These are phyloP conservation scores for Ramicandelaber brevisporus DNA, from an alignment of 192 early-diverging fungal species.

Conservation along the genomic window DNA sequence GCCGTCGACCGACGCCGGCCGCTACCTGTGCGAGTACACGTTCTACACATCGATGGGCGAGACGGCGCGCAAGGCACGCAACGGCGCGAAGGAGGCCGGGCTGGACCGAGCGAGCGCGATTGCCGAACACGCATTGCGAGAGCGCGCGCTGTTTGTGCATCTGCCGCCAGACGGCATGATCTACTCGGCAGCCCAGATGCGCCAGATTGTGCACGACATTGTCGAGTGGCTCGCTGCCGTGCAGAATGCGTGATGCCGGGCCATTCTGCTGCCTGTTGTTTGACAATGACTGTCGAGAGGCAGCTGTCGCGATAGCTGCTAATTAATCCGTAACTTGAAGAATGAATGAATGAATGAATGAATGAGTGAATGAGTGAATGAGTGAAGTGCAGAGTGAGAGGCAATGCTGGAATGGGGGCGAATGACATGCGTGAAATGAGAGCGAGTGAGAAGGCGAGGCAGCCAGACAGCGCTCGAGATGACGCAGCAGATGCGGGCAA, in stretches of 20 bases:
- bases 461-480: not conserved
- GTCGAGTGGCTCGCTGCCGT: slow-evolving; percentile 4
- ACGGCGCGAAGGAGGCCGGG: slow-evolving; percentile 1
- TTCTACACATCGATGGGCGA: slow-evolving; percentile 23
- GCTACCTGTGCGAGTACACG: slow-evolving; percentile 30
- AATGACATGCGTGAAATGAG: no score
- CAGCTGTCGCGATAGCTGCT: no score
- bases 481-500: slow-evolving; percentile 1
- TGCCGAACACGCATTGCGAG: not conserved
- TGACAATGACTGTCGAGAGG: no score
- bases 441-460: not conserved
- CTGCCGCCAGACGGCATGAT: slow-evolving; percentile 13
- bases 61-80: slow-evolving; percentile 3
- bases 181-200: slow-evolving; percentile 9
- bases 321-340: not conserved
- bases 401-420: not conserved
- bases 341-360: slow-evolving; percentile 1
- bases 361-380: not conserved
- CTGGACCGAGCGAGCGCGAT: slow-evolving; percentile 1
- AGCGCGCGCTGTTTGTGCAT: slow-evolving; percentile 14
- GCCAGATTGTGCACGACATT: slow-evolving; percentile 8
- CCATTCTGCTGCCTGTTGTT: no score
- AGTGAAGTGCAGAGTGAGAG: not conserved
- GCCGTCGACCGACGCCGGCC: slow-evolving; percentile 20
- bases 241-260: no score